Base-by-base conservation (phyloP, 306 rosid species). In the Prunus salicina region DNA sequence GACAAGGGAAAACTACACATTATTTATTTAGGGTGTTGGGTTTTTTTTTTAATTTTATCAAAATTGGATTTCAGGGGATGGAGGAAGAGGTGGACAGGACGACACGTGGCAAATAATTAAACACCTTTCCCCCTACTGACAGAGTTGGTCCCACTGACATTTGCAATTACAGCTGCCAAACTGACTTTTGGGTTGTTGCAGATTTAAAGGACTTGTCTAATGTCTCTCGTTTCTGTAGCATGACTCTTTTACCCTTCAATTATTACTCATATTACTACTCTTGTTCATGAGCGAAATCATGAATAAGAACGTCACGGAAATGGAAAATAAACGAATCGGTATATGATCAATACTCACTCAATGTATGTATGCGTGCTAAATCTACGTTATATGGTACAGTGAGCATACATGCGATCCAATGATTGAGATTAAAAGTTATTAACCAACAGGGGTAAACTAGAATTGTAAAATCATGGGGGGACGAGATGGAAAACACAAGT, bases 91-190 rank as follows among this genome's bases (percentile, higher is more conserved):
- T 62, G 2, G 27, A 57, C 30, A 25, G 34, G 16, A 3, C 7
- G 14, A 38, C 77, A 53, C 72, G 56, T 78, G 82, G 55, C 14
- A 64, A 27, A 12, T 63, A 55, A 71, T 50, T 12, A 63, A 43
- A 7, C 2, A 27, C n/a, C 55, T 41, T 38, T 65, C 27, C 13
- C 28, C 52, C 11, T 13, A 6, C 56, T 20, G 46, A 24, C 30
- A 58, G 49, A 7, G 46, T 15, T 62, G 84, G 88, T 27, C 86
- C 86, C 68, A 78, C 78, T 56, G 82, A 69, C 81, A 32, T 66
- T 45, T 7, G 32, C 78, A 72, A 76, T 78, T 77, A 63, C 87
- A 86, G 80, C 87, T 86, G 82, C 75, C 83, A 68, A 62, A 72
- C 84, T 24, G 76, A 66, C 82, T 60, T 64, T 75, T 43, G 18